These are phyloP conservation scores for Cutaneotrichosporon cutaneum DNA, from an alignment of 1,284 basidiomycete species.

Conservation along the genomic window DNA sequence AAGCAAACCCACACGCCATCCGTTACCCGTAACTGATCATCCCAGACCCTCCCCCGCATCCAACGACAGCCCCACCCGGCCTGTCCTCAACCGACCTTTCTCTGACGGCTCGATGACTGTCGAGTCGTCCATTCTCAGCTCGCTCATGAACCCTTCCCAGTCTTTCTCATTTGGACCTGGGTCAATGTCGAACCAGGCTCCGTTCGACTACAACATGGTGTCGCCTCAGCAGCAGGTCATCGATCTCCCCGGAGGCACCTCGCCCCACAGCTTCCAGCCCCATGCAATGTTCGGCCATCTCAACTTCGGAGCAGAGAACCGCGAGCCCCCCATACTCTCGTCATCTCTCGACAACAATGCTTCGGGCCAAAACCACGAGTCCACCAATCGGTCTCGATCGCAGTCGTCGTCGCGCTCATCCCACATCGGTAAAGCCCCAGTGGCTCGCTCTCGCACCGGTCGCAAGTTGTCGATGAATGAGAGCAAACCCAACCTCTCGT, in stretches of 20 bases:
- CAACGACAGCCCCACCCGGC: constrained; percentile 28
- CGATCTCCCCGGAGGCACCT: constrained; percentile 19
- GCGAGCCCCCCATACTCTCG: constrained; percentile 36
- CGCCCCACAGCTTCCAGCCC: constrained; percentile 34
- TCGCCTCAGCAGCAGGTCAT: constrained; percentile 30
- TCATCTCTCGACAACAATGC: constrained; percentile 12
- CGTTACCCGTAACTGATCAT: too few species aligned
- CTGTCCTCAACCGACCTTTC: constrained; percentile 39
- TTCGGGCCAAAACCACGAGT: constrained; percentile 2
- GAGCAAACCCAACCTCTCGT: constrained; percentile 27
- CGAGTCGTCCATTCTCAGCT: constrained; percentile 40
- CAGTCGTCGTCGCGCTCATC: constrained; percentile 37
- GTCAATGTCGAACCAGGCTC: constrained; percentile 15
- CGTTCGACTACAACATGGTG: constrained; percentile 40
- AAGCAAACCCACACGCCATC: constrained; percentile 12
- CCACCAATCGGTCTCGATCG: constrained; percentile 35
- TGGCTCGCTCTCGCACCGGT: constrained; percentile 27
- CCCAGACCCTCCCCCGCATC: constrained; percentile 18
- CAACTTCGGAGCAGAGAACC: constrained; percentile 40
- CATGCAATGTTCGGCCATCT: constrained; percentile 35
- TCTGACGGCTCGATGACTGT: constrained; percentile 48
- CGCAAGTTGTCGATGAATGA: constrained; percentile 47
- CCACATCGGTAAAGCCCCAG: constrained; percentile 38
- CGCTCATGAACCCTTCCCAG: constrained; percentile 30
- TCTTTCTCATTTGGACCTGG: constrained; percentile 22